Evolutionary conservation across 176 grass and related monocot species (phyloP).

Genomic region (Olyra latifolia): DNA sequence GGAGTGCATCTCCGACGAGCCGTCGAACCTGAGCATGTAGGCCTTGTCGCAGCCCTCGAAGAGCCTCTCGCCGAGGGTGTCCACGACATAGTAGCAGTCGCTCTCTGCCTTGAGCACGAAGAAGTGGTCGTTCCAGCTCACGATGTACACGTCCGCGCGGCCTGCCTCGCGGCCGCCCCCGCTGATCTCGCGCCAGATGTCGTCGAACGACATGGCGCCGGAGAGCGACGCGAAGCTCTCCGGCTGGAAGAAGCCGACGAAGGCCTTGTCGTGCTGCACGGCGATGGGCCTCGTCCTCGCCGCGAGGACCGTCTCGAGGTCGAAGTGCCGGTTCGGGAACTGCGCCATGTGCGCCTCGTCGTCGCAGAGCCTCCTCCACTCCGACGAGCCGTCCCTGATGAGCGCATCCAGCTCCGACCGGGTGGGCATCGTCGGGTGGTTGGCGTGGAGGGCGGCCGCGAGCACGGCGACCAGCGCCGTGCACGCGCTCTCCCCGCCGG

Average conservation of each 20-base stretch:
- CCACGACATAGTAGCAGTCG: constrained; percentile 74
- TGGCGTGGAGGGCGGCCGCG: constrained; percentile 64
- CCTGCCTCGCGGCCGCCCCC: constrained; percentile 4
- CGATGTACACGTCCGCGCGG: constrained; percentile 59
- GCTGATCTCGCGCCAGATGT: constrained; percentile 76
- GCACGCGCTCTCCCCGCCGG: constrained; percentile 97
- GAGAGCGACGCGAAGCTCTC: constrained; percentile 80
- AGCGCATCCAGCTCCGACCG: constrained; percentile 64
- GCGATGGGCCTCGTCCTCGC: constrained; percentile 58
- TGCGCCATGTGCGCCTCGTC: constrained; percentile 47
- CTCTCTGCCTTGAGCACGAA: constrained; percentile 80
- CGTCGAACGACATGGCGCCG: constrained; percentile 86
- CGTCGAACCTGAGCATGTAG: constrained; percentile 87
- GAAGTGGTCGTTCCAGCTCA: constrained; percentile 99
- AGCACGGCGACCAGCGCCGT: constrained; percentile 83
- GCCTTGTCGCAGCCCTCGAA: constrained; percentile 88
- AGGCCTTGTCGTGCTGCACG: constrained; percentile 67
- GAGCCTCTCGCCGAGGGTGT: constrained; percentile 91
- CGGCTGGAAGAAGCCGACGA: constrained; percentile 94
- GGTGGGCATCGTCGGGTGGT: constrained; percentile 53
- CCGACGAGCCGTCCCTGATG: constrained; percentile 82
- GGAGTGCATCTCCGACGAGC: constrained; percentile 66
- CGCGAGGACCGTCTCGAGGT: constrained; percentile 81
- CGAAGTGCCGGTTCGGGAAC: constrained; percentile 94
- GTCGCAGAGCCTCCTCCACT: constrained; percentile 81